These are phyloP conservation scores for Stylosanthes scabra DNA, from an alignment of 331 rosid genomes.

Conservation along the genomic window DNA sequence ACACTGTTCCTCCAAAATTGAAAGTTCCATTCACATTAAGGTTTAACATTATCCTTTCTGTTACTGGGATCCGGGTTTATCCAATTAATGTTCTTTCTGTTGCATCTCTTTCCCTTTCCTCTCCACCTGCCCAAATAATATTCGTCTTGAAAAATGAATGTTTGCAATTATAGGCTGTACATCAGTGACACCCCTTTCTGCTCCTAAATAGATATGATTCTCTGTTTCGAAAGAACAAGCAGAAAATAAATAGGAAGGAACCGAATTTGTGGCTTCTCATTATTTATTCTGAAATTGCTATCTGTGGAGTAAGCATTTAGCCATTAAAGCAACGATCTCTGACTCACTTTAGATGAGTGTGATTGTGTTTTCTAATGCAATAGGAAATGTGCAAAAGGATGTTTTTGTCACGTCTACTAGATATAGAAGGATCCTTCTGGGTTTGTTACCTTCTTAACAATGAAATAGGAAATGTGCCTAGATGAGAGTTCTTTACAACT, in stretches of 20 bases:
- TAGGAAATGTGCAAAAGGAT: constrained; percentile 11
- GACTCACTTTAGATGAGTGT: constrained; percentile 12
- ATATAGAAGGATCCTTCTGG: constrained; percentile 6
- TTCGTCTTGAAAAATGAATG: not conserved
- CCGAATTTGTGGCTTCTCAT: not conserved
- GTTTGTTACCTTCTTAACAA: not conserved
- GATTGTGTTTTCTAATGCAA: not conserved
- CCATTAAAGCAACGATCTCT: not conserved
- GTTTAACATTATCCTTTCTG: constrained; percentile 40
- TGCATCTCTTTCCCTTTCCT: not conserved
- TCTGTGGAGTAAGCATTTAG: not conserved
- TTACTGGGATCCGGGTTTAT: constrained; percentile 15
- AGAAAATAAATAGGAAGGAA: not conserved
- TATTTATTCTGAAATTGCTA: constrained; percentile 2
- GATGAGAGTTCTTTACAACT: not conserved
- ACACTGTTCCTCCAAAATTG: constrained; percentile 71
- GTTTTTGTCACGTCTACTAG: not conserved
- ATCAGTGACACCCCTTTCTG: constrained; percentile 1
- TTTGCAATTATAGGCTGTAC: not conserved
- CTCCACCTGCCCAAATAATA: not conserved
- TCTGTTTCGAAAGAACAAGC: constrained; percentile 5
- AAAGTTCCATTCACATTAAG: constrained; percentile 69
- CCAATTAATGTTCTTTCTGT: not conserved
- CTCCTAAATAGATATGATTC: not conserved
- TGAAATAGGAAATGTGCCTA: not conserved